Base-by-base conservation (phyloP, 495 filamentous ascomycete genomes). In the Endocarpon pusillum region DNA sequence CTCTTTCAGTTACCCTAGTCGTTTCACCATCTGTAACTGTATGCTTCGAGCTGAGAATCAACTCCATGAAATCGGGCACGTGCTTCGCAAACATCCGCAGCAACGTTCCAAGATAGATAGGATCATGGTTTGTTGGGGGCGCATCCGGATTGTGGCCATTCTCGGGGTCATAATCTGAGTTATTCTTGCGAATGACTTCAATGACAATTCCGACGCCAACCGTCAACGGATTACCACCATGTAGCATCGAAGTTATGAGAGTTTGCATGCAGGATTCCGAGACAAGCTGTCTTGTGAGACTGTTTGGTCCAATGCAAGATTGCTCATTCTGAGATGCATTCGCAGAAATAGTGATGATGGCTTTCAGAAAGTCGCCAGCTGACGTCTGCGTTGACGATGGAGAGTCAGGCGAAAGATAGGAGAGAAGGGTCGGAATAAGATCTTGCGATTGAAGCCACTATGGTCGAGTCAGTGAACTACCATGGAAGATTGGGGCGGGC, bases 141-240 rank as follows among this genome's bases (percentile, higher is more conserved):
- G 79, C 68, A 39, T 84, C 78, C 22, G 81, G 73, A 31, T 81
- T 78, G 30, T 75, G 64, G 28, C 80, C 67, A 41, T 80, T 76
- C 42, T 96, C 91, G 2, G 85, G 79, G 44, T 99, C 89, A 47
- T 99, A 99, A 53, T 99, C 89, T 1, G 91, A 96, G 48, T 99
- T 99, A 47, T 99, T 99, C 59, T 99, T 99, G 32, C 89, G 71
- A 46, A 99, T 99, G 19, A 99, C 89, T 53, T 99, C 89, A 42
- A 99, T 96, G 9, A 99, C 71, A 41, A 94, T 94, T 11, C 91
- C 89, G 19, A 99, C 89, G 14, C 89, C 91, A 24, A 96, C 92
- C 1, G 89, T 96, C 36, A 99, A 59, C 3, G 89, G 78, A 44
- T 96, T 96, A 25, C 89, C 91, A 19, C 89, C 89, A 21, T 75